Conservation (phyloP, 129 eudicot genomes). For the Escallonia rubra region DNA sequence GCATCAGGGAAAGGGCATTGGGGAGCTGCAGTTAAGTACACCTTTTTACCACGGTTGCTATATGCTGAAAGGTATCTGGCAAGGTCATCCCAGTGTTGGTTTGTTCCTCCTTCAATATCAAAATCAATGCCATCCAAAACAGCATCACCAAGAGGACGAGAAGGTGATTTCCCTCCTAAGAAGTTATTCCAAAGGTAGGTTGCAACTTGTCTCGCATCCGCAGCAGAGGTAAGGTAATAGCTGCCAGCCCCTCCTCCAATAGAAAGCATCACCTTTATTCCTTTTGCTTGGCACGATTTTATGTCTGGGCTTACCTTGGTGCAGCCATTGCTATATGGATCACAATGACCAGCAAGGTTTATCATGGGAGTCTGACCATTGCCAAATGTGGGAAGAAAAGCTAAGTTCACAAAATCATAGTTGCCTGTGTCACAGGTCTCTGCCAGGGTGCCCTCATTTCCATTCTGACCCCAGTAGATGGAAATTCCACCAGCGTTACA, state of each 20-base stretch:
- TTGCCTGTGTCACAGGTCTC: constrained; percentile 28
- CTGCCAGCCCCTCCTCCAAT: background rate
- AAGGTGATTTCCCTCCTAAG: background rate
- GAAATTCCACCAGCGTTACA: constrained; percentile 22
- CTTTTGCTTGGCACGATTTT: constrained; percentile 20
- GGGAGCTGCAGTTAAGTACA: too few relatives aligned
- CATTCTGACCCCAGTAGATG: constrained; percentile 44
- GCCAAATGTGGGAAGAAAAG: constrained; percentile 27
- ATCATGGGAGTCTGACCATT: constrained; percentile 15
- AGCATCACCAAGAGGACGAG: background rate
- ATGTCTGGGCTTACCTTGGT: constrained; percentile 14
- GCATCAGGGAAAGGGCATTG: too few relatives aligned
- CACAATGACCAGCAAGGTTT: constrained; percentile 33
- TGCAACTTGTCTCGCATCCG: background rate
- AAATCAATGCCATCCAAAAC: background rate
- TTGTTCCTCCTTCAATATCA: background rate
- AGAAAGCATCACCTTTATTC: constrained; percentile 20
- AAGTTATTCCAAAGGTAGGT: too few relatives aligned
- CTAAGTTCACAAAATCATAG: constrained; percentile 26
- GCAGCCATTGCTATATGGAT: constrained; percentile 19
- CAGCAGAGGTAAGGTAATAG: background rate
- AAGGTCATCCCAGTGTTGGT: too few relatives aligned
- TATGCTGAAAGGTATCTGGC: too few relatives aligned
- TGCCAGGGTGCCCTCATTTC: constrained; percentile 28
- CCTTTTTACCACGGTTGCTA: too few relatives aligned